These are phyloP conservation scores for Citrus trifoliata DNA, from an alignment of 345 rosid genomes.

Conservation along the genomic window DNA sequence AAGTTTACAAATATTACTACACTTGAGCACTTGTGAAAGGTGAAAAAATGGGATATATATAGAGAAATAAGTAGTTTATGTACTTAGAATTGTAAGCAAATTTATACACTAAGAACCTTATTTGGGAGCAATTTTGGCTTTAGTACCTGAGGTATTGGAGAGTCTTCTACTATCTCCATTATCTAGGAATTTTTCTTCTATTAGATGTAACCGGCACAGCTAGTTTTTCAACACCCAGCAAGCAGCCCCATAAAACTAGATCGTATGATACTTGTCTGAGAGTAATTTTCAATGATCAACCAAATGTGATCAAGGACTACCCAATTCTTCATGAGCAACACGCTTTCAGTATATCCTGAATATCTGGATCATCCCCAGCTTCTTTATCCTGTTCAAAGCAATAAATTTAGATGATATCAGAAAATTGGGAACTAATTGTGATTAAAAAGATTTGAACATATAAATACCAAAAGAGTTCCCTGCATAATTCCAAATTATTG, in stretches of 20 bases:
- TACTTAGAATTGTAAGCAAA: background rate
- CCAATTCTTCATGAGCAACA: slow-evolving; percentile 56
- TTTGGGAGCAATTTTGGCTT: background rate
- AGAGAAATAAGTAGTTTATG: background rate
- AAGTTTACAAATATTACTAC: background rate
- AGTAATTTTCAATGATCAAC: background rate
- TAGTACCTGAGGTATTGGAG: background rate
- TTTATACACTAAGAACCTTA: background rate
- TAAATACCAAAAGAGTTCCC: background rate
- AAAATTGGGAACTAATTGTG: background rate
- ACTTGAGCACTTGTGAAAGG: background rate
- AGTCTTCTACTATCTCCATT: background rate
- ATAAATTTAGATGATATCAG: background rate
- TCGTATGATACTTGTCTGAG: background rate
- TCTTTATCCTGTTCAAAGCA: slow-evolving; percentile 68
- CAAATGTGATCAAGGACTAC: background rate
- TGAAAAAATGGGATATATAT: background rate
- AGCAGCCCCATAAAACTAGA: background rate
- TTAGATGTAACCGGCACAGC: background rate
- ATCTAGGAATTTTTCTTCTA: background rate
- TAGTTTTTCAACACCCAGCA: background rate
- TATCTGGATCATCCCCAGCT: slow-evolving; percentile 86
- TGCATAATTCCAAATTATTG: background rate
- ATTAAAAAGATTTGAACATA: background rate
- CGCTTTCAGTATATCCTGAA: slow-evolving; percentile 64